These are phyloP conservation scores for Metarhizium robertsii DNA, from an alignment of 2,329 filamentous ascomycete species.

Conservation along the genomic window DNA sequence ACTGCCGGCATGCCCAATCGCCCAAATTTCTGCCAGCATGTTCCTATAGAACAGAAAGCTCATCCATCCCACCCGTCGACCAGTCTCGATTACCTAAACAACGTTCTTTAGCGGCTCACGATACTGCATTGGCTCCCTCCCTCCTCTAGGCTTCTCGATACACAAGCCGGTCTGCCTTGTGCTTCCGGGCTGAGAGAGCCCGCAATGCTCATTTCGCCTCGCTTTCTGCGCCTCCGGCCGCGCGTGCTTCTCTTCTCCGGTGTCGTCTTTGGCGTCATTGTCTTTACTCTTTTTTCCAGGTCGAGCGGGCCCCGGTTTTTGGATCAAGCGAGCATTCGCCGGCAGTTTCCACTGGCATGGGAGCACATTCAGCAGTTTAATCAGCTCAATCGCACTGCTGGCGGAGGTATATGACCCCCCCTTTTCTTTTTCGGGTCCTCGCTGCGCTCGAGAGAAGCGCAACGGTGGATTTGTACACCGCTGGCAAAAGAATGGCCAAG, in stretches of 20 bases:
- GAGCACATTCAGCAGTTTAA: constrained; percentile 11
- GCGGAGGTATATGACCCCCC: constrained; percentile 11
- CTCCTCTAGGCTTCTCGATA: not conserved
- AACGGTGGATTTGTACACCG: too few species aligned
- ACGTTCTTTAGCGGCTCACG: too few species aligned
- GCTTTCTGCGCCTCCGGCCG: constrained; percentile 4
- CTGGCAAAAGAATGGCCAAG: too few species aligned
- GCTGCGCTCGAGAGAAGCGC: not conserved
- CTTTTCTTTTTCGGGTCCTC: not conserved
- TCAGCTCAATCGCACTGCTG: constrained; percentile 6
- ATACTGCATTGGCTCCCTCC: too few species aligned
- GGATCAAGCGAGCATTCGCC: not conserved
- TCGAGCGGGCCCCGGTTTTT: not conserved
- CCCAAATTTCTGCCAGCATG: too few species aligned
- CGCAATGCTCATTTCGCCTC: constrained; percentile 5
- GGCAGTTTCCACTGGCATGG: constrained; percentile 11
- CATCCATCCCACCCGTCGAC: too few species aligned
- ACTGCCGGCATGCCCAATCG: too few species aligned
- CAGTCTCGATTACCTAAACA: too few species aligned
- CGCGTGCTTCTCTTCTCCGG: not conserved
- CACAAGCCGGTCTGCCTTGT: not conserved
- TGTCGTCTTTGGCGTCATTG: constrained; percentile 5
- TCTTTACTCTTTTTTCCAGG: constrained; percentile 3
- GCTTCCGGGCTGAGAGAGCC: not conserved
- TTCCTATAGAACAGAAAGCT: too few species aligned